Conservation (phyloP, 306 rosid genomes). For the Gastrolobium villosum region DNA sequence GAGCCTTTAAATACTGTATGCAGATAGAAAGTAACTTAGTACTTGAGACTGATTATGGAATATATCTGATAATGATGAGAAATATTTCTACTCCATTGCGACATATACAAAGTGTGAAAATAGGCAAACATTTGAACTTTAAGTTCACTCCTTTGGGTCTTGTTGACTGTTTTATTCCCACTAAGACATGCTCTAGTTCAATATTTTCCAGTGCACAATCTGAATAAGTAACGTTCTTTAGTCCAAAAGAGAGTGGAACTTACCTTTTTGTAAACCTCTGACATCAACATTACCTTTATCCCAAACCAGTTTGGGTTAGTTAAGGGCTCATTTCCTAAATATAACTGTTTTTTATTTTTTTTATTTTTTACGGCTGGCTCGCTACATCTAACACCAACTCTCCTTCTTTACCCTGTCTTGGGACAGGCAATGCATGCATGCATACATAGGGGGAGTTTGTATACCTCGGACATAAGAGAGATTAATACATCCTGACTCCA, state of each 20-base stretch:
- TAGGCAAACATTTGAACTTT: background rate
- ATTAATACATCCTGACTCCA: background rate
- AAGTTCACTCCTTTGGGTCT: constrained; percentile 10
- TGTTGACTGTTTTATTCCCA: constrained; percentile 26
- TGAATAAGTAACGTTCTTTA: background rate
- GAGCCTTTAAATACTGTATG: constrained; percentile 4
- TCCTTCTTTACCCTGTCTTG: too few species aligned
- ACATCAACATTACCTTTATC: too few species aligned
- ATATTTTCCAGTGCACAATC: background rate
- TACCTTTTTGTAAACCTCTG: too few species aligned
- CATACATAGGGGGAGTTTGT: too few species aligned
- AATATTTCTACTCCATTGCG: constrained; percentile 11
- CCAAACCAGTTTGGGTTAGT: too few species aligned
- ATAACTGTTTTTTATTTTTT: too few species aligned
- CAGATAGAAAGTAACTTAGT: constrained; percentile 12
- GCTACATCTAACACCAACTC: too few species aligned
- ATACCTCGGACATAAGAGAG: background rate
- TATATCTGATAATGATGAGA: constrained; percentile 14
- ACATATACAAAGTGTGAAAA: background rate
- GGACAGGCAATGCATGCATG: too few species aligned
- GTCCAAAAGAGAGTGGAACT: background rate
- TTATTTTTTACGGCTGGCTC: too few species aligned
- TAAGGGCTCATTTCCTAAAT: too few species aligned
- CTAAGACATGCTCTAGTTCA: background rate
- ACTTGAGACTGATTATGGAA: constrained; percentile 1